These are phyloP conservation scores for Septoria linicola DNA, from an alignment of 2,329 filamentous ascomycete genomes.

Conservation along the genomic window DNA sequence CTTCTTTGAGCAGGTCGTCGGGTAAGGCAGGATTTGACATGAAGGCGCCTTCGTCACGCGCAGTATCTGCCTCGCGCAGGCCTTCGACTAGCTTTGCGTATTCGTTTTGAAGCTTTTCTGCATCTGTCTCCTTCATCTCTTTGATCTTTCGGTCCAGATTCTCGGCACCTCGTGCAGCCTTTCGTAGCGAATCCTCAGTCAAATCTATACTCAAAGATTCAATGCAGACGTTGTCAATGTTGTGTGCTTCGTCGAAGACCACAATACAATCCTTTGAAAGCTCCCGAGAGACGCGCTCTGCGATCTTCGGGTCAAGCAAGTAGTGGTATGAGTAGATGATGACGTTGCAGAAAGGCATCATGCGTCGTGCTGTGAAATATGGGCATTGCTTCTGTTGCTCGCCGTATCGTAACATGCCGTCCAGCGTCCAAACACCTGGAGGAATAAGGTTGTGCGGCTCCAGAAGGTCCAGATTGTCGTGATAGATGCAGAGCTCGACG, in stretches of 20 bases:
- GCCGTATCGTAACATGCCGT: conserved; percentile 82
- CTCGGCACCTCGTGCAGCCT: conserved; percentile 83
- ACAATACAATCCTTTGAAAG: conserved; percentile 98
- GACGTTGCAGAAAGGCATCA: conserved; percentile 99
- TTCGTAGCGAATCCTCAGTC: conserved; percentile 89
- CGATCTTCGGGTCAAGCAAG: conserved; percentile 94
- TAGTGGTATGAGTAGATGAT: conserved; percentile 99
- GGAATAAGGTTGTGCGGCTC: conserved; percentile 94
- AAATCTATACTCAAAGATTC: conserved; percentile 95
- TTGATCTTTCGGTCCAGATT: conserved; percentile 88
- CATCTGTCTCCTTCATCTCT: conserved; percentile 94
- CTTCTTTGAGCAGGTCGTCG: conserved; percentile 91
- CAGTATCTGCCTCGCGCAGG: conserved; percentile 81
- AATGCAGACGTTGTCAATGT: conserved; percentile 99
- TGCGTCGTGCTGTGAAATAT: conserved; percentile 91
- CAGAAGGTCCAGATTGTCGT: conserved; percentile 95
- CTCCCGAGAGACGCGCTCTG: conserved; percentile 89
- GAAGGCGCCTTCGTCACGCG: conserved; percentile 88
- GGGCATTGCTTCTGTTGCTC: conserved; percentile 96
- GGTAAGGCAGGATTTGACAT: conserved; percentile 96
- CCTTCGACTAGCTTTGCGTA: conserved; percentile 95
- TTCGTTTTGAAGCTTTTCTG: conserved; percentile 89
- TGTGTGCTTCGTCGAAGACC: conserved; percentile 97
- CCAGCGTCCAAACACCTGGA: conserved; percentile 92
- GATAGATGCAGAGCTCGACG: conserved; percentile 91